Conservation (phyloP, 177 flowering plant species). For the Telopea speciosissima region DNA sequence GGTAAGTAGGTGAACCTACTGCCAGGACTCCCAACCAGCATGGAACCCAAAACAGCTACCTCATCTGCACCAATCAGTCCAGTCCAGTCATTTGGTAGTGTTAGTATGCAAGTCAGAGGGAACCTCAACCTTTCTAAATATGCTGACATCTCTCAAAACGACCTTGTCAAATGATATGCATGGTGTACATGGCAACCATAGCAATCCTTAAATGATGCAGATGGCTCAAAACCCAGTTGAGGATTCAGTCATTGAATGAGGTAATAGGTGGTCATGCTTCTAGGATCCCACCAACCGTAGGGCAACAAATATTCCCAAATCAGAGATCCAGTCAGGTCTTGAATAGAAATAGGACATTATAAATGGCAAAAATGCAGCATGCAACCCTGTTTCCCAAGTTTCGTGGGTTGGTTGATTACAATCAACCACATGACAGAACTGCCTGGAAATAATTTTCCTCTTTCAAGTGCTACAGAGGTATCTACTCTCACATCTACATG, state of each 20-base stretch:
- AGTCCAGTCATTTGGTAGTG: constrained; percentile 34
- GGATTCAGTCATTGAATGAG: constrained; percentile 33
- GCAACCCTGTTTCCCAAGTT: constrained; percentile 37
- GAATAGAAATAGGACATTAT: constrained; percentile 31
- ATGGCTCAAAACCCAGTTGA: constrained; percentile 35
- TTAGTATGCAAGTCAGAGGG: constrained; percentile 30
- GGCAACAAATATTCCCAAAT: constrained; percentile 38
- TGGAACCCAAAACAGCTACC: constrained; percentile 53
- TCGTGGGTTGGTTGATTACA: constrained; percentile 39
- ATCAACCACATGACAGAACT: constrained; percentile 33
- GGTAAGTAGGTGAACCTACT: constrained; percentile 40
- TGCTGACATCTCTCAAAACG: constrained; percentile 8
- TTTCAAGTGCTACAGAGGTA: constrained; percentile 32
- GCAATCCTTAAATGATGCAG: constrained; percentile 38
- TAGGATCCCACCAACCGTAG: constrained; percentile 30
- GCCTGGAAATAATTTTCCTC: constrained; percentile 44
- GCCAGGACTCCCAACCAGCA: constrained; percentile 52
- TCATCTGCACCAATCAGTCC: constrained; percentile 35
- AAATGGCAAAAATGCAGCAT: constrained; percentile 31
- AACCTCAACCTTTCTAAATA: not conserved
- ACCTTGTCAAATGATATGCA: constrained; percentile 10
- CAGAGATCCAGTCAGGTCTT: constrained; percentile 22
- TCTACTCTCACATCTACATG: constrained; percentile 30
- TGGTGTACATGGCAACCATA: constrained; percentile 20
- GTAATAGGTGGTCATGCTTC: constrained; percentile 22